phyloP scores from a whole-genome alignment of 768 basidiomycete species.

The Pulveroboletus sp. region DNA sequence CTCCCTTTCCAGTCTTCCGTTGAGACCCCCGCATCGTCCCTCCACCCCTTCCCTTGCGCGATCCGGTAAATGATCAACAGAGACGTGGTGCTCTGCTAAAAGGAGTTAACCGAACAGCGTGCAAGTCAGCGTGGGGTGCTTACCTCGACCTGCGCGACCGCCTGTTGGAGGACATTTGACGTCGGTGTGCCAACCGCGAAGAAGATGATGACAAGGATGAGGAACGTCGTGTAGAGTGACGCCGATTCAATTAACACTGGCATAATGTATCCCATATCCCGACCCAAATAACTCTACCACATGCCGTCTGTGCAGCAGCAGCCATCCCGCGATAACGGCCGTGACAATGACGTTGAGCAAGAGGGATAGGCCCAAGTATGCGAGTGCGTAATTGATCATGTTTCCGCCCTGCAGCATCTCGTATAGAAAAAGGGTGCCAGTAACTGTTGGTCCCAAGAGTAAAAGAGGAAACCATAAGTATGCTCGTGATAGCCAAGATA shows the following conservation, averaged over 20 bases:
- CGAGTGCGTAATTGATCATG: background rate
- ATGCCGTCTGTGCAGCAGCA: slow-evolving; percentile 12
- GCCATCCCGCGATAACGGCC: slow-evolving; percentile 13
- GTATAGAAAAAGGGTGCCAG: slow-evolving; percentile 4
- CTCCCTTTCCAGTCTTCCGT: slow-evolving; percentile 17
- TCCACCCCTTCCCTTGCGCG: slow-evolving; percentile 17
- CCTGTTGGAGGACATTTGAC: slow-evolving; percentile 14
- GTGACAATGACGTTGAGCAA: slow-evolving; percentile 16
- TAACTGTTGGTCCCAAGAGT: background rate
- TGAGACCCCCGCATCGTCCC: background rate
- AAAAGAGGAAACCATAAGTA: background rate
- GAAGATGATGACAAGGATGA: slow-evolving; percentile 15
- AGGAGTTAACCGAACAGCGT: background rate
- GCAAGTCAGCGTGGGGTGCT: background rate
- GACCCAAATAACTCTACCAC: slow-evolving; percentile 10
- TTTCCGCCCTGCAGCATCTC: background rate
- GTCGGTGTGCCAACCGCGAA: background rate
- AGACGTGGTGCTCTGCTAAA: slow-evolving; percentile 11
- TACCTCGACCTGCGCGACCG: slow-evolving; percentile 19
- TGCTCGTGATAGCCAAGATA: background rate
- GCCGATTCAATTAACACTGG: slow-evolving; percentile 19
- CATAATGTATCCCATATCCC: slow-evolving; percentile 12
- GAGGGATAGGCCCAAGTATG: slow-evolving; percentile 12
- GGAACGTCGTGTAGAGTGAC: slow-evolving; percentile 13
- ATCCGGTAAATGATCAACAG: slow-evolving; percentile 22